These are phyloP conservation scores for Saccharomycopsis amapae DNA, from an alignment of 805 yeast species.

Conservation along the genomic window DNA sequence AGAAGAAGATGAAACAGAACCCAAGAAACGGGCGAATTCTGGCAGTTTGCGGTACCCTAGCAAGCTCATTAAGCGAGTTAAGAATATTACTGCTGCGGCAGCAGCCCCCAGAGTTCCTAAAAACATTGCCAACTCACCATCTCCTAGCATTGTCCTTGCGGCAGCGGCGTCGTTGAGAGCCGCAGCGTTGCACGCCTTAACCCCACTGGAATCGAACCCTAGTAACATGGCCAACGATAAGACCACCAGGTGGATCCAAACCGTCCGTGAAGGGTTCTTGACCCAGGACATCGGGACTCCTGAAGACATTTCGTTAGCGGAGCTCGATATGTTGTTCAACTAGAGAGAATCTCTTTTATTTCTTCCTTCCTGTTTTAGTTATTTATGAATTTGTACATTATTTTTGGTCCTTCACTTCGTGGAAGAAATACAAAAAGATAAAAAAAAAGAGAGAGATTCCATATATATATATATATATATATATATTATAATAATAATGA, in stretches of 20 bases:
- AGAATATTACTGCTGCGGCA: conserved; percentile 65
- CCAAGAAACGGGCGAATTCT: conserved; percentile 59
- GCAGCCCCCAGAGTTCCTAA: conserved; percentile 78
- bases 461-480: not conserved
- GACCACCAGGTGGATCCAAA: conserved; percentile 62
- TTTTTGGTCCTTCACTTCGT: not conserved
- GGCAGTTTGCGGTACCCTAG: conserved; percentile 50
- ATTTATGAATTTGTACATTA: not conserved
- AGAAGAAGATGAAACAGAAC: conserved; percentile 31
- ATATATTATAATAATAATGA: not conserved
- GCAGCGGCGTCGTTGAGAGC: conserved; percentile 52
- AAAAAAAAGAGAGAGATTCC: no score
- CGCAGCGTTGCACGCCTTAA: conserved; percentile 50
- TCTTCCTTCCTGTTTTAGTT: not conserved
- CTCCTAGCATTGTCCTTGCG: conserved; percentile 63
- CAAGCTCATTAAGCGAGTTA: conserved; percentile 33
- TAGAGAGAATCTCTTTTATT: not conserved
- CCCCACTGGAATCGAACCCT: conserved; percentile 33
- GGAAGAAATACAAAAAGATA: not conserved
- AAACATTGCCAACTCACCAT: conserved; percentile 41
- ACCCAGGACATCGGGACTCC: conserved; percentile 74
- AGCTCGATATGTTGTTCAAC: conserved; percentile 45
- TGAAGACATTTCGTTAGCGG: conserved; percentile 69
- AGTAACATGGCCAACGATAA: conserved; percentile 24
- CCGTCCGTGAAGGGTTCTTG: conserved; percentile 69